Evolutionary conservation across 306 rosid genomes (phyloP), one percentile per base, ranked within the genome.

Genomic region (Prunus mume): DNA sequence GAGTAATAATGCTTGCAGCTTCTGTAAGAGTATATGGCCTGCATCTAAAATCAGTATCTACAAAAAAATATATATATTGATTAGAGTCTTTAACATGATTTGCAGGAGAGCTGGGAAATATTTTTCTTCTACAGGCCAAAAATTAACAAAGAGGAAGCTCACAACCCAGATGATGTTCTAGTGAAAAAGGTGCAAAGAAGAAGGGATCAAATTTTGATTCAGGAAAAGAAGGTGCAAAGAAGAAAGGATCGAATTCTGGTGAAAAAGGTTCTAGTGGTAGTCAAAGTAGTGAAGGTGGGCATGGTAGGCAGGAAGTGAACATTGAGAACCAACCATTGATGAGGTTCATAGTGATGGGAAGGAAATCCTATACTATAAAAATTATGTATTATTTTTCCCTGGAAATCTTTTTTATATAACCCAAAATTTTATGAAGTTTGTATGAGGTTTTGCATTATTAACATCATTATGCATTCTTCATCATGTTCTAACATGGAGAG

Each of bases 111-210:
- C 25, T 0, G 89, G 24, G 90, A 86, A 28, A 88, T 90, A 74
- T 90, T 68, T 79, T 88, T 90, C 88, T 90, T 88, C 76, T 88
- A 83, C 60, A 56, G 89, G 57, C 88, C 88, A 12, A 88, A 86
- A 70, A 87, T 88, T 30, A 70, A 65, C 54, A 84, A 70, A 74
- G 89, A 90, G 82, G 90, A 87, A 61, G 92, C 85, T 50, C 90
- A 86, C 9, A 61, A 80, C 52, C 65, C 72, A 18, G 89, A 90
- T 5, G 90, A 86, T 57, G 89, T 90, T 22, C 38, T 32, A 32
- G 38, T 32, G 38, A 32, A 32, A 32, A 32, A 32, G 7, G 38
- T 32, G 38, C 95, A 90, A 8, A 87, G 82, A 89, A 78, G 77
- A 87, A 85, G 77, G 38, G 6, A 32, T 32, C 87, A 83, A 75